These are phyloP conservation scores for Cornus kousa DNA, from an alignment of 148 eudicot species.

Conservation along the genomic window DNA sequence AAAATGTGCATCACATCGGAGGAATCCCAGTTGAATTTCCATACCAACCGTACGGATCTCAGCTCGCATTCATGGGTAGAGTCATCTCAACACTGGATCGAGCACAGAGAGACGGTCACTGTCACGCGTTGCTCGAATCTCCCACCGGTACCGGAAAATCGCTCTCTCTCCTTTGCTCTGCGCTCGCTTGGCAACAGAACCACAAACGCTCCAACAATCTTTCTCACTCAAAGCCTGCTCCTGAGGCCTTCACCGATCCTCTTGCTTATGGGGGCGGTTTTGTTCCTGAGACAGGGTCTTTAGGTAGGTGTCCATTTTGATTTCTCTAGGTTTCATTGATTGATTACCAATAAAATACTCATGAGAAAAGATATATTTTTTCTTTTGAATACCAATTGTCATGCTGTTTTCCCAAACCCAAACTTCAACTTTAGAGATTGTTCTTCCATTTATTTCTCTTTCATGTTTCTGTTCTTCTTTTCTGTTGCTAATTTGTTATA, in stretches of 20 bases:
- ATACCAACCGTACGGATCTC: conserved; percentile 86
- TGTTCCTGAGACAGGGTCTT: conserved; percentile 60
- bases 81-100: conserved; percentile 88
- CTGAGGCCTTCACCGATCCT: conserved; percentile 65
- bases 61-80: conserved; percentile 87
- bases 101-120: conserved; percentile 68
- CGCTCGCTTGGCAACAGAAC: conserved; percentile 84
- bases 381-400: too few species aligned
- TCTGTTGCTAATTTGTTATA: too few species aligned
- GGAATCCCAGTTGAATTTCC: conserved; percentile 90
- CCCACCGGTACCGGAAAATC: conserved; percentile 98
- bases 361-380: neutral
- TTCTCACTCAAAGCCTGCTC: conserved; percentile 38
- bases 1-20: conserved; percentile 57
- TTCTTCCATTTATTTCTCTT: too few species aligned
- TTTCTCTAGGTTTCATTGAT: neutral
- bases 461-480: too few species aligned
- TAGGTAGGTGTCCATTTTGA: conserved; percentile 30
- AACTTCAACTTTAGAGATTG: too few species aligned
- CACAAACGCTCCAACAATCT: conserved; percentile 23
- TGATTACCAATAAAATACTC: neutral
- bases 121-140: conserved; percentile 88
- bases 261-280: conserved; percentile 80
- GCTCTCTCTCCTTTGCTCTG: conserved; percentile 89
- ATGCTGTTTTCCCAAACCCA: too few species aligned